These are phyloP conservation scores for thale cress (Arabidopsis thaliana) DNA, from an alignment of 345 rosid species.

Conservation along the genomic window DNA sequence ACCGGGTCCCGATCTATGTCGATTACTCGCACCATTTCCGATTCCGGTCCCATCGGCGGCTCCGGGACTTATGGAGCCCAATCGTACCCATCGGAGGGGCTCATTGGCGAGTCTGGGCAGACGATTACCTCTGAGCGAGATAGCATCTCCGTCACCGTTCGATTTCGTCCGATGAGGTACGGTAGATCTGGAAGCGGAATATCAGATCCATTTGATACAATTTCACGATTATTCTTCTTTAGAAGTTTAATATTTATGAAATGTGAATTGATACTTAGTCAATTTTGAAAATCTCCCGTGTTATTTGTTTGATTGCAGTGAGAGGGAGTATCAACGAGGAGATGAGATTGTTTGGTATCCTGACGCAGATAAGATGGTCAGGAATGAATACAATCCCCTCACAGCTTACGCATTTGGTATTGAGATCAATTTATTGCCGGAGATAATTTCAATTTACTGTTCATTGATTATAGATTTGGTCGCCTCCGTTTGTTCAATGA, in stretches of 20 bases:
- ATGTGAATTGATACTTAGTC: constrained; percentile 19
- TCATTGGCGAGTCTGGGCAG: constrained; percentile 61
- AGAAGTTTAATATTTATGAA: constrained; percentile 14
- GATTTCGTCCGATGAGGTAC: constrained; percentile 93
- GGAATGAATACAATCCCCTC: constrained; percentile 78
- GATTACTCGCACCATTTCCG: constrained; percentile 62
- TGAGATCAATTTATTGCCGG: constrained; percentile 7
- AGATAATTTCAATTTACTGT: background rate
- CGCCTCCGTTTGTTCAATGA: background rate
- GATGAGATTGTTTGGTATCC: constrained; percentile 94
- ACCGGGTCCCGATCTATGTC: constrained; percentile 75
- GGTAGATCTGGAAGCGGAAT: constrained; percentile 57
- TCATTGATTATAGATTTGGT: constrained; percentile 13
- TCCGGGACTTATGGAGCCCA: constrained; percentile 40
- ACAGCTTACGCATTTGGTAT: constrained; percentile 88
- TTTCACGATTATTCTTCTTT: constrained; percentile 27
- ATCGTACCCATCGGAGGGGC: constrained; percentile 60
- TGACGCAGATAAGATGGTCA: constrained; percentile 84
- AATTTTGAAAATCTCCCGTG: constrained; percentile 22
- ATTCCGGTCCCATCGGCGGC: constrained; percentile 48
- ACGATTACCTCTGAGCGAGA: constrained; percentile 64
- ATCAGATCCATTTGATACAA: constrained; percentile 50
- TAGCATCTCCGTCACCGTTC: constrained; percentile 90
- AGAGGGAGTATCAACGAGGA: constrained; percentile 83
- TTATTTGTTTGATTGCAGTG: constrained; percentile 58